Evolutionary conservation across 306 rosid genomes (phyloP), one percentile per base, ranked within the genome.

Genomic region (Vicia faba): DNA sequence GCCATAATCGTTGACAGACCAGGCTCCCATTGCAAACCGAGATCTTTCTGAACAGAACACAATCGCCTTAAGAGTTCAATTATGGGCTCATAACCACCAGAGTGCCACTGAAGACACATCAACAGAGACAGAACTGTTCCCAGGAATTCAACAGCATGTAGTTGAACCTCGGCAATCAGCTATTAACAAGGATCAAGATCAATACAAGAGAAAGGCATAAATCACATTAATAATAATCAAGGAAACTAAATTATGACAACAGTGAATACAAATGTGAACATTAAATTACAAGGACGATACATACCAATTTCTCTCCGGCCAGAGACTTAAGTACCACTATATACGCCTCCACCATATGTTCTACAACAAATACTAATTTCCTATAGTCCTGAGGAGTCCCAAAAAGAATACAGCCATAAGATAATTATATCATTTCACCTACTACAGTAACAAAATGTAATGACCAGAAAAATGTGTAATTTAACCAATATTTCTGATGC

Each of bases 111-210:
- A 72, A 81, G 78, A 78, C 80, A 75, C 25, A 87, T 81, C 69
- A 73, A 79, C 54, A 86, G 71, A 69, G 84, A 84, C 72, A 93
- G 68, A 72, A 83, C 43, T 61, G 88, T 82, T 75, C 80, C 90
- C 11, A 83, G 69, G 73, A 93, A 80, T 81, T 93, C 87, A 59
- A 80, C 73, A 48, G 95, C 84, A 58, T 83, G 69, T 20, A 61
- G 81, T 80, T 93, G 97, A 79, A 82, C 96, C 80, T 85, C 97
- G 16, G 79, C 68, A 41, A 69, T 76, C 79, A 84, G 78, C 89
- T 79, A 81, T 85, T 65, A 71, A 54, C 51, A 77, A 63, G 43
- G 70, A 64, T 68, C 40, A 71, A 33, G 18, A 73, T 54, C 45
- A 69, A 33, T 41, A 79, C 23, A 8, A 35, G 50, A 29, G 61